phyloP scores from a whole-genome alignment of 352 stramenopile species.

The Thalassiosira exigua region DNA sequence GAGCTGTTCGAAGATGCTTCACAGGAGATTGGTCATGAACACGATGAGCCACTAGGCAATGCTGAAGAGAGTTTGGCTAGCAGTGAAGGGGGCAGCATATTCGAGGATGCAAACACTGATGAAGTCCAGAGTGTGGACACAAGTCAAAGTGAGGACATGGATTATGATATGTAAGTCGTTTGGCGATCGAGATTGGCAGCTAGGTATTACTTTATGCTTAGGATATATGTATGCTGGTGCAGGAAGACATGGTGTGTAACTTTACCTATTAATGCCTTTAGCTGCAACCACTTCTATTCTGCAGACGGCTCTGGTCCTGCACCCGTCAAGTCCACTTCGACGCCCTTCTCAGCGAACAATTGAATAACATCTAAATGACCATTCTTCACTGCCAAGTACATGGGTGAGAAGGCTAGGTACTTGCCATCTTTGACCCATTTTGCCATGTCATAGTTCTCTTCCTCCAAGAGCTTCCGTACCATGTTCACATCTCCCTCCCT shows the following conservation, averaged over 20 bases:
- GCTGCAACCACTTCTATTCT: too few relatives aligned
- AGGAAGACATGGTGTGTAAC: too few relatives aligned
- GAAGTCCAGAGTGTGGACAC: constrained; percentile 18
- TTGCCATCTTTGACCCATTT: constrained; percentile 62
- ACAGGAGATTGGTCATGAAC: constrained; percentile 2
- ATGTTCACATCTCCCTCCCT: constrained; percentile 59
- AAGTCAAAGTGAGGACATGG: constrained; percentile 14
- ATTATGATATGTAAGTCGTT: constrained; percentile 14
- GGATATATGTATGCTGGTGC: too few relatives aligned
- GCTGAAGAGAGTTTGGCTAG: constrained; percentile 10
- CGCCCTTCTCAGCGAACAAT: constrained; percentile 56
- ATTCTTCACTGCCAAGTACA: constrained; percentile 68
- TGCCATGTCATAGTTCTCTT: constrained; percentile 54
- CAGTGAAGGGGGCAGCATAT: constrained; percentile 18
- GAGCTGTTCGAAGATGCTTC: too few relatives aligned
- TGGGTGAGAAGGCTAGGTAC: constrained; percentile 55
- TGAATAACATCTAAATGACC: constrained; percentile 65
- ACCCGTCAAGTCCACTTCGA: constrained; percentile 50
- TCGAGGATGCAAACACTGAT: constrained; percentile 25
- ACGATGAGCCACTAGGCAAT: constrained; percentile 10
- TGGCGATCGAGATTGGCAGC: too few relatives aligned
- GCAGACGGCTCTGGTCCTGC: too few relatives aligned
- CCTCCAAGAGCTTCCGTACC: constrained; percentile 54
- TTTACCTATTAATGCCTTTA: too few relatives aligned
- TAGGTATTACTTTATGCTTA: too few relatives aligned